Evolutionary conservation across 495 filamentous ascomycete genomes (phyloP).

Genomic region (Penicillium parvum): DNA sequence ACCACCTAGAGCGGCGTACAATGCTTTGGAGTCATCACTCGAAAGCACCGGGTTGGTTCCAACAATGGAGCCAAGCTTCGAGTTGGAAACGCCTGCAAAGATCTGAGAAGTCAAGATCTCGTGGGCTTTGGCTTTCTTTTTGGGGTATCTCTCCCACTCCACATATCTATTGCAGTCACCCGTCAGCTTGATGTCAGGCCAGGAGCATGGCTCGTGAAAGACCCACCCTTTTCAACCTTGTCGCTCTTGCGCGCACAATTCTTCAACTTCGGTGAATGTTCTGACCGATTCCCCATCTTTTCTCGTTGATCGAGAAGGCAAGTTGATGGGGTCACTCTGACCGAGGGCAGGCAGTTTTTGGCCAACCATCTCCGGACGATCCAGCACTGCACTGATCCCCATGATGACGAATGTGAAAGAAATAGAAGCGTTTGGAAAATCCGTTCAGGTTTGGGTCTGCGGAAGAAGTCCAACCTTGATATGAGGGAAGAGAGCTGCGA

Average conservation of each 20-base stretch:
- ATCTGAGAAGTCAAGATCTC: conserved; percentile 52
- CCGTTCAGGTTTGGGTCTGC: no score
- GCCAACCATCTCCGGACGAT: conserved; percentile 40
- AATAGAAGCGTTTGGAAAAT: background rate
- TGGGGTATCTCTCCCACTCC: conserved; percentile 67
- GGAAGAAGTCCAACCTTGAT: no score
- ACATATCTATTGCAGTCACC: conserved; percentile 39
- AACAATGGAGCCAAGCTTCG: conserved; percentile 54
- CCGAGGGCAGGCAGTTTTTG: conserved; percentile 46
- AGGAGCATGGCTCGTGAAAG: no score
- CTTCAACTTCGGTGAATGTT: conserved; percentile 29
- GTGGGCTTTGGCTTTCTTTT: conserved; percentile 56
- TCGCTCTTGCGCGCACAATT: conserved; percentile 32
- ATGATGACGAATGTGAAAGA: conserved; percentile 1
- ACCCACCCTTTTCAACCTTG: conserved; percentile 40
- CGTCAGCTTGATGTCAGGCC: background rate
- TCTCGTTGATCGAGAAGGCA: conserved; percentile 19
- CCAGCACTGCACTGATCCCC: conserved; percentile 2
- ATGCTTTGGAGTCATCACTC: conserved; percentile 61
- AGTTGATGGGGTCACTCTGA: conserved; percentile 31
- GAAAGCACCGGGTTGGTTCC: conserved; percentile 58
- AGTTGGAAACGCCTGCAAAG: conserved; percentile 56
- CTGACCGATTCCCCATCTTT: conserved; percentile 35
- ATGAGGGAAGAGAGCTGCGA: no score
- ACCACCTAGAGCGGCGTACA: conserved; percentile 56